phyloP scores from a whole-genome alignment of 805 yeast species.

The Candida ipomoeae region DNA sequence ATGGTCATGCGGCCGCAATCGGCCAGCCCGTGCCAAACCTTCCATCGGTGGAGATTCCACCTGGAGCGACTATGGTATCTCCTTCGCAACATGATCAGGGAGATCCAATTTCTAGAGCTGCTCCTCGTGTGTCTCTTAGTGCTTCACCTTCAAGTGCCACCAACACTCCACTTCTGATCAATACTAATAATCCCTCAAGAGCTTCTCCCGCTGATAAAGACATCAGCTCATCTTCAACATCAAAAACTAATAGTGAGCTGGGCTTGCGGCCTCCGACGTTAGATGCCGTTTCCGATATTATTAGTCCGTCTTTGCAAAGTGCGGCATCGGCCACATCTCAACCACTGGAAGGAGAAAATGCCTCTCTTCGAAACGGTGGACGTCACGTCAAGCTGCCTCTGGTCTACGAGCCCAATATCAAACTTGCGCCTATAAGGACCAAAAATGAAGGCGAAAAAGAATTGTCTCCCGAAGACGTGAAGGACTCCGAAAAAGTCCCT shows the following conservation, averaged over 20 bases:
- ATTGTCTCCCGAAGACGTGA: not conserved
- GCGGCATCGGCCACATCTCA: not conserved
- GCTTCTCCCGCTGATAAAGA: not conserved
- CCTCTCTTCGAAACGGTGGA: not conserved
- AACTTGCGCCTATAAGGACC: slow-evolving; percentile 12
- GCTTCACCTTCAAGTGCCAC: not conserved
- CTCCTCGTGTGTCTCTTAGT: not conserved
- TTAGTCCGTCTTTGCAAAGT: slow-evolving; percentile 3
- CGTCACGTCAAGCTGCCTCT: not conserved
- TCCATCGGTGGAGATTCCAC: not conserved
- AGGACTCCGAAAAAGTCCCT: slow-evolving; percentile 13
- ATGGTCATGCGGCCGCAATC: not conserved
- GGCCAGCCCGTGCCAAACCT: not conserved
- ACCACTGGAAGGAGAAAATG: not conserved
- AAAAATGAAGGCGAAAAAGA: not conserved
- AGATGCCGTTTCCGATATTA: not conserved
- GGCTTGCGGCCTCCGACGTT: not conserved
- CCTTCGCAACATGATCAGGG: not conserved
- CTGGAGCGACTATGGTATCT: not conserved
- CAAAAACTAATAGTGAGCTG: not conserved
- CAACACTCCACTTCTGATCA: not conserved
- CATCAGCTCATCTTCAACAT: not conserved
- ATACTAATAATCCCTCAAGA: not conserved
- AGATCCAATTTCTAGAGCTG: not conserved
- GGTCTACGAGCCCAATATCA: not conserved